A percentile compares a stretch with the other conserved stretches of the same genome.
phyloP scores from a whole-genome alignment of 2,329 filamentous ascomycete genomes.

The Seiridium unicorne region DNA sequence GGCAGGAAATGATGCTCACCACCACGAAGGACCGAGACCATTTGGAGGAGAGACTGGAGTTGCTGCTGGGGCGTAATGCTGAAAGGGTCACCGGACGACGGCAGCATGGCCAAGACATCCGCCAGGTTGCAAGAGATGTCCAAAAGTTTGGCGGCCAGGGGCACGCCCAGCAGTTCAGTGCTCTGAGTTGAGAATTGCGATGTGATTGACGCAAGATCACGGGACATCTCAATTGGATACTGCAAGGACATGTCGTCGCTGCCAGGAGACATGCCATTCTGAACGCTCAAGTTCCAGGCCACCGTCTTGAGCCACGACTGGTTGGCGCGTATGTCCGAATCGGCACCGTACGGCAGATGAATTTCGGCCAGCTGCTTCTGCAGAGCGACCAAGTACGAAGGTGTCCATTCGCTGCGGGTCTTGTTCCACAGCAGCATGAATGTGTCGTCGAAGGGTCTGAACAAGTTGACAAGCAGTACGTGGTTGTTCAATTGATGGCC shows the following conservation, averaged over 20 bases:
- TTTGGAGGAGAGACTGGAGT: slow-evolving; percentile 65
- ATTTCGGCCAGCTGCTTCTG: slow-evolving; percentile 63
- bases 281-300: slow-evolving; percentile 60
- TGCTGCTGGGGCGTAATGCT: slow-evolving; percentile 64
- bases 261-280: slow-evolving; percentile 48
- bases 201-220: slow-evolving; percentile 65
- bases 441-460: slow-evolving; percentile 63
- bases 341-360: slow-evolving; percentile 50
- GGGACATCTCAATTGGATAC: slow-evolving; percentile 61
- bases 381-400: slow-evolving; percentile 54
- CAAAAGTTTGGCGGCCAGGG: slow-evolving; percentile 78
- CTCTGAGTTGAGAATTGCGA: slow-evolving; percentile 69
- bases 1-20: slow-evolving; percentile 77
- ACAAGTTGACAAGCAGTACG: slow-evolving; percentile 60
- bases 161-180: slow-evolving; percentile 73
- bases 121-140: slow-evolving; percentile 72
- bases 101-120: slow-evolving; percentile 68
- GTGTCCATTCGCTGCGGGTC: slow-evolving; percentile 54
- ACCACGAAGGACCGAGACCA: slow-evolving; percentile 69
- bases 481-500: slow-evolving; percentile 55
- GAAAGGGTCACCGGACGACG: slow-evolving; percentile 60
- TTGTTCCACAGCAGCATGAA: slow-evolving; percentile 68
- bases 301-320: slow-evolving; percentile 66
- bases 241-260: slow-evolving; percentile 58
- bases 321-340: slow-evolving; percentile 55